Base-by-base conservation (phyloP, 23 red algal species). In the Gracilariopsis chorda region DNA sequence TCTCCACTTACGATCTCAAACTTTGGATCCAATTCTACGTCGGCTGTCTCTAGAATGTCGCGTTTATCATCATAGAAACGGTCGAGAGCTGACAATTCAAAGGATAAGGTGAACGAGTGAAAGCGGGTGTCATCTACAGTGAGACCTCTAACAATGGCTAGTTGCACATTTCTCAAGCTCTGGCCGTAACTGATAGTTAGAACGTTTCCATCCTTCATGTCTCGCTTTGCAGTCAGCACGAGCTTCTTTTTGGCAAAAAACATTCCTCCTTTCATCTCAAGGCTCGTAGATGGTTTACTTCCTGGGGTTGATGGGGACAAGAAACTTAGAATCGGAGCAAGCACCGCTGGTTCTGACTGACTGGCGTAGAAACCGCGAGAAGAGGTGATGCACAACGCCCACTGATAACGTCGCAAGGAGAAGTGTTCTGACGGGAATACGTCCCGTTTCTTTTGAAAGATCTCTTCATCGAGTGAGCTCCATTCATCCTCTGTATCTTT, bases 41-140 rank as follows among this genome's bases (percentile, higher is more conserved):
- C 91, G 51, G 40, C 36, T 49, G 25, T 24, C 62, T 92, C 72
- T 28, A 98, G 45, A 69, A 95, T 84, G 36, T 98, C 96, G 7
- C 86, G 41, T 77, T 98, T 98, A 60, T 98, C 96, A 24, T 98
- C 96, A 61, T 56, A 95, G 25, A 94, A 91, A 19, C 75, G 78
- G 73, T 98, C 96, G 8, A 93, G 36, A 34, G 43, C 9, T 28
- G 86, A 56, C 43, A 98, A 27, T 51, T 68, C 88, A 90, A 98
- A 98, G 10, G 37, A 30, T 24, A 97, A 53, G 23, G 23, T 51
- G 10, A 95, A 73, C 42, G 57, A 43, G 53, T 87, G 30, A n/a
- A n/a, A 56, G 24, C 39, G 43, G 12, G 35, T 10, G 33, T 87
- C 63, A 10, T 49, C 21, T 7, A 87, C 28, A 17, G 60, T 56